phyloP scores from a whole-genome alignment of 2,329 filamentous ascomycete genomes.

The Alternaria postmessia region DNA sequence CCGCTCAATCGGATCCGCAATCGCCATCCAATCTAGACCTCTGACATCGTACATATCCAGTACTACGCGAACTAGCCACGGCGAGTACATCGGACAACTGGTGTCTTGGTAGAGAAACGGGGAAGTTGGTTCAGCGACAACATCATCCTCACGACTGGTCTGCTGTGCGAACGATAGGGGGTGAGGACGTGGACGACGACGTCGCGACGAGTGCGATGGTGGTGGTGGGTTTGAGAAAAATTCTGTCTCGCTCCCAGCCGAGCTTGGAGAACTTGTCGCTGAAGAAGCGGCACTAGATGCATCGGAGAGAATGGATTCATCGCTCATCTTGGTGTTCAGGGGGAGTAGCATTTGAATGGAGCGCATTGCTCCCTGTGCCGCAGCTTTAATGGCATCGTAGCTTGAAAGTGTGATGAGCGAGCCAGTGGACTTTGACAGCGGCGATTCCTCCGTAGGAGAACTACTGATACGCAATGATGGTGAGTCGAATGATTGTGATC shows the following conservation, averaged over 20 bases:
- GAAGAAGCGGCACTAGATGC: conserved; percentile 30
- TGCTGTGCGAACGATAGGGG: conserved; percentile 22
- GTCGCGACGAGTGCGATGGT: not conserved
- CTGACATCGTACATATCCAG: conserved; percentile 48
- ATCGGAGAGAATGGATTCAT: conserved; percentile 41
- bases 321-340: conserved; percentile 45
- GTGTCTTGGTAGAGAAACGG: conserved; percentile 44
- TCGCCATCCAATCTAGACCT: conserved; percentile 49
- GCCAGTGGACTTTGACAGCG: conserved; percentile 48
- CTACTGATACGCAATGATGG: conserved; percentile 40
- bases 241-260: conserved; percentile 22
- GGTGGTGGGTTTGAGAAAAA: conserved; percentile 12
- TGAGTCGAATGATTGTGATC: conserved; percentile 48
- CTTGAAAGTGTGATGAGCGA: conserved; percentile 30
- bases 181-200: conserved; percentile 20
- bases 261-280: conserved; percentile 36
- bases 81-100: conserved; percentile 39
- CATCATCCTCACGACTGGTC: conserved; percentile 1
- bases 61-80: conserved; percentile 49
- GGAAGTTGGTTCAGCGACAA: conserved; percentile 18
- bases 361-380: conserved; percentile 21
- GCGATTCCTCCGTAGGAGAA: conserved; percentile 45
- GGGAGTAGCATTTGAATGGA: conserved; percentile 25
- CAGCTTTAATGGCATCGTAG: conserved; percentile 33
- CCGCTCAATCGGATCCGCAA: conserved; percentile 45